These are phyloP conservation scores for Butyriboletus loyo DNA, from an alignment of 768 basidiomycete genomes.

Conservation along the genomic window DNA sequence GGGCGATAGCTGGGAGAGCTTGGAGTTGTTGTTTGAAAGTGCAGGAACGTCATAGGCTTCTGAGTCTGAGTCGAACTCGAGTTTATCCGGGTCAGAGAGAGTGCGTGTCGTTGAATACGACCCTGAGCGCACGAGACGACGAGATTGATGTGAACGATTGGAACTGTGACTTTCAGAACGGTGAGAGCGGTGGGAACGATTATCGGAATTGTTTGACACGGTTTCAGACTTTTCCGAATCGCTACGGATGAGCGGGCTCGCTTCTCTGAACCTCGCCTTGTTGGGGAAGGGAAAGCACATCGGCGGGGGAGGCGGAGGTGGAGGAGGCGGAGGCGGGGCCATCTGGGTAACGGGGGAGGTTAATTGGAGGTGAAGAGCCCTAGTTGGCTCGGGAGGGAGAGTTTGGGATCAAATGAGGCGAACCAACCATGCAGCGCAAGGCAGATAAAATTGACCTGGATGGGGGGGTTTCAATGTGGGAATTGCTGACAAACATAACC, in stretches of 20 bases:
- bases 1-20: conserved; percentile 41
- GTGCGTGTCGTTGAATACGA: conserved; percentile 43
- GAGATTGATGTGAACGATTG: conserved; percentile 20
- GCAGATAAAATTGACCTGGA: conserved; percentile 26
- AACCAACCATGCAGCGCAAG: conserved; percentile 17
- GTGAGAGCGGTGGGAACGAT: conserved; percentile 27
- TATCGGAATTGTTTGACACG: conserved; percentile 36
- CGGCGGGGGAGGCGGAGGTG: conserved; percentile 49
- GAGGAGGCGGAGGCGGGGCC: conserved; percentile 50
- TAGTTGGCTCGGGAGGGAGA: conserved; percentile 14
- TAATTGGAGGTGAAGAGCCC: conserved; percentile 17
- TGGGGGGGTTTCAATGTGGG: conserved; percentile 4
- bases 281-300: conserved; percentile 57
- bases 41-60: conserved; percentile 50
- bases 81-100: conserved; percentile 42
- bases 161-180: conserved; percentile 23
- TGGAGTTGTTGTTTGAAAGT: conserved; percentile 33
- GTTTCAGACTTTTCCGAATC: conserved; percentile 45
- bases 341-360: conserved; percentile 34
- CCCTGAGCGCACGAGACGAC: conserved; percentile 38
- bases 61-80: conserved; percentile 60
- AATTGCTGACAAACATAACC: conserved; percentile 25
- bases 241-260: conserved; percentile 31
- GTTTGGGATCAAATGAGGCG: conserved; percentile 29
- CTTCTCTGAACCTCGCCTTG: conserved; percentile 24